Base-by-base conservation (phyloP, 495 filamentous ascomycete genomes). In the Neurospora sp. region DNA sequence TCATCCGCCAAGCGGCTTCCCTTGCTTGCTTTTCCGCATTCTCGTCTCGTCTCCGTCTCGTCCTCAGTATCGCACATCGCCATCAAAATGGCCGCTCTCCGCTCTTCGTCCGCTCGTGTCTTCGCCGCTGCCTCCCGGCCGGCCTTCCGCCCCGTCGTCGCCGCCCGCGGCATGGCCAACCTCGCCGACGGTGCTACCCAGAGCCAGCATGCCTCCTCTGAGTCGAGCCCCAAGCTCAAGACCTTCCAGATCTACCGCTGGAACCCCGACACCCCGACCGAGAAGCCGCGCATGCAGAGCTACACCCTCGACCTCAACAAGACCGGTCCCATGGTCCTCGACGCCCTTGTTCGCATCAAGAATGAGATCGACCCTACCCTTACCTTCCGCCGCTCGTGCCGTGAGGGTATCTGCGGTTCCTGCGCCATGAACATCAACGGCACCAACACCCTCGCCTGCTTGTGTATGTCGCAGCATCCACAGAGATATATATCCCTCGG, bases 351-450 rank as follows among this genome's bases (percentile, higher is more conserved):
- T 81, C 86, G 95, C 76, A 96, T 99, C 86, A 99, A 99, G 93
- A 99, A 99, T 84, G 96, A 99, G 88, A 80, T 97, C 39, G 96
- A 99, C 83, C 96, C 96, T 31, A 98, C 96, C 44, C 84, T 99
- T 79, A 99, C 96, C 69, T 99, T 99, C 87, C 88, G 96, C 77
- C 85, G 96, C 80, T 95, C 92, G 79, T 99, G 96, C 87, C 85
- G 96, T 84, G 96, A 99, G 88, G 96, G 96, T 74, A 99, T 99
- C 80, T 99, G 96, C 80, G 96, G 96, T 72, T 95, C 92, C 81
- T 99, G 96, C 81, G 96, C 96, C 73, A 99, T 99, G 96, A 99
- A 99, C 87, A 97, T 99, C 83, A 95, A 98, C 83, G 96, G 96
- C 78, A 90, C 92, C 78, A 99, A 99, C 85, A 98, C 95, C 69